phyloP scores from a whole-genome alignment of 345 rosid species.

The Kernera saxatilis region DNA sequence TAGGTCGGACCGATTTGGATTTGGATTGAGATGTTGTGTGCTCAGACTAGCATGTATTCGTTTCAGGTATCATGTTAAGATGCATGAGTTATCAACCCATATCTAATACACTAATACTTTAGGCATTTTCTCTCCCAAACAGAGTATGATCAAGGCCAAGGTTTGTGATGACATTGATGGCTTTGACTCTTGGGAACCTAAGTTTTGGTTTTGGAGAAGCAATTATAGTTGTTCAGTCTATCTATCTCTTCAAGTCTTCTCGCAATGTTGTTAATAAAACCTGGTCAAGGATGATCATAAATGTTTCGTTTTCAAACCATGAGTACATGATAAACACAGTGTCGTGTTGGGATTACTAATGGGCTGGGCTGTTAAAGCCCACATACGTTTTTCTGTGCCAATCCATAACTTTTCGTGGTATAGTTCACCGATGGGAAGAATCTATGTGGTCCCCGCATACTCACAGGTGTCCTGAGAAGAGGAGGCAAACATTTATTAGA shows the following conservation, averaged over 20 bases:
- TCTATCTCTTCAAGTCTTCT: neutral
- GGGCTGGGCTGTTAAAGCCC: slow-evolving; percentile 19
- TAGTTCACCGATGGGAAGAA: slow-evolving; percentile 7
- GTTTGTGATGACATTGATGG: neutral
- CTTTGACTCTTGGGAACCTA: neutral
- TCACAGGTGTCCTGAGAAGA: slow-evolving; percentile 19
- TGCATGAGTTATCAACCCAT: no score
- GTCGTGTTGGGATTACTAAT: neutral
- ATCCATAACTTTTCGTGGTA: neutral
- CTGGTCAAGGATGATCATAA: slow-evolving; percentile 2
- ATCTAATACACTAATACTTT: no score
- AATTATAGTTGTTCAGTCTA: neutral
- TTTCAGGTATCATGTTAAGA: no score
- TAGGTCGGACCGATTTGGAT: no score
- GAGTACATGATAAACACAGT: neutral
- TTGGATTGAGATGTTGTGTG: no score
- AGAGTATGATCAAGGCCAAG: neutral
- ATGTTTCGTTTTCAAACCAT: neutral
- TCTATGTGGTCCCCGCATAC: neutral
- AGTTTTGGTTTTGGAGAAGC: neutral
- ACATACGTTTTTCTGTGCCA: neutral
- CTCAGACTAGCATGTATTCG: no score
- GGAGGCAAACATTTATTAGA: slow-evolving; percentile 16
- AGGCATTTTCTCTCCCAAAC: no score
- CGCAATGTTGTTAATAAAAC: neutral